phyloP scores from a whole-genome alignment of 345 rosid species.

The Eucalyptus pauciflora region DNA sequence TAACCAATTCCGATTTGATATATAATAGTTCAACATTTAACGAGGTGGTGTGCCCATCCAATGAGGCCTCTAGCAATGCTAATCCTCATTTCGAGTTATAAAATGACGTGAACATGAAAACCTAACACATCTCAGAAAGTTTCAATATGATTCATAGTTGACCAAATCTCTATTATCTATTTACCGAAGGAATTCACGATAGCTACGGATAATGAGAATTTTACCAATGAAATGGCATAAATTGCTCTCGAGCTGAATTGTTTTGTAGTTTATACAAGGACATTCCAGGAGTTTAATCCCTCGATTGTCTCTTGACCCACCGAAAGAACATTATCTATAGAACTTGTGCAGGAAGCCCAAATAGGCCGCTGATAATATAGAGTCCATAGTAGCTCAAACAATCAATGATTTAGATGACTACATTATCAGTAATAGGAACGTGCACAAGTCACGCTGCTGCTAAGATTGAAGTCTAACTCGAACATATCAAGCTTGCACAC shows the following conservation, averaged over 20 bases:
- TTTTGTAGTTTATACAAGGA: not conserved
- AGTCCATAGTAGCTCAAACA: not conserved
- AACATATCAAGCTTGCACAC: not conserved
- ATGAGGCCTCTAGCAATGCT: not conserved
- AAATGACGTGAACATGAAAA: no score
- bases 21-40: no score
- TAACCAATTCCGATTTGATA: not conserved
- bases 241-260: no score
- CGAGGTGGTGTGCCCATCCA: accelerated
- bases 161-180: no score
- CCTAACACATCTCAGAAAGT: no score
- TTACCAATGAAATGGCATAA: no score
- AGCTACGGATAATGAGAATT: no score
- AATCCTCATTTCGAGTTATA: not conserved
- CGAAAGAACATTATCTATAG: no score
- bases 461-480: not conserved
- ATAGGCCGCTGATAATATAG: not conserved
- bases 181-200: accelerated
- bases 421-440: not conserved
- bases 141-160: no score
- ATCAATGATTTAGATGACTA: not conserved
- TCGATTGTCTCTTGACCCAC: not conserved
- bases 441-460: not conserved
- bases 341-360: not conserved
- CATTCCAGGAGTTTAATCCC: not conserved